Base-by-base conservation (phyloP, 768 basidiomycete species). In the Phaeotremella skinneri region DNA sequence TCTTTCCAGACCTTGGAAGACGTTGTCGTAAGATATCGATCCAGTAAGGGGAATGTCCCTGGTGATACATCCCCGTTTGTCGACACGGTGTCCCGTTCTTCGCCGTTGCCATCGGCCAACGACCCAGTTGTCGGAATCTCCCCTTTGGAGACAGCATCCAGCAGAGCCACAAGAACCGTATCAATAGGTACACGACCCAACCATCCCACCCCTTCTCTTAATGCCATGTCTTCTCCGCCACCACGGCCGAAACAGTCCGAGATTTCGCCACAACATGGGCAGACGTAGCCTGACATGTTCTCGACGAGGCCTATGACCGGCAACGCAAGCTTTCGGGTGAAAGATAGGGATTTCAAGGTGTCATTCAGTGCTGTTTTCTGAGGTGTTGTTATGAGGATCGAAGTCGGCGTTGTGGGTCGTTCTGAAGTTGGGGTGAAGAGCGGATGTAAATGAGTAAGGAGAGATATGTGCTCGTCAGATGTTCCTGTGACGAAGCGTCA, bases 221-320 rank as follows among this genome's bases (percentile, higher is more conserved):
- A 80, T 3, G 90, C 91, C 87, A 92, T 86, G 69, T 86, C 88
- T 77, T 87, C 85, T 1, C 93, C 96, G 1, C 96, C 96, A 16
- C 91, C 91, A 3, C 85, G 87, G 6, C 92, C 96, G 76, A 98
- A 99, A 54, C 96, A 84, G 75, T 94, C 90, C 80, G 86, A 90
- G 66, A 97, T 81, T 76, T 97, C 93, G 16, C 90, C 90, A 74
- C 96, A 98, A 74, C 93, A 96, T 45, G 96, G 96, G 59, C 94
- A 98, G 20, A 88, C 89, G 78, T 96, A 98, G 50, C 96, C 96
- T 64, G 90, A 89, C 96, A 98, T 98, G 79, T 98, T 99, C 75
- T 98, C 96, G 67, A 99, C 86, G 50, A 99, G 77, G 7, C 96
- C 96, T 56, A 94, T 79, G 32, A 99, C 86, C 14, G 88, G 91